Evolutionary conservation across 208 protist species (phyloP), one percentile per base, ranked within the genome.

Genomic region (Trypanosoma cruzi): DNA sequence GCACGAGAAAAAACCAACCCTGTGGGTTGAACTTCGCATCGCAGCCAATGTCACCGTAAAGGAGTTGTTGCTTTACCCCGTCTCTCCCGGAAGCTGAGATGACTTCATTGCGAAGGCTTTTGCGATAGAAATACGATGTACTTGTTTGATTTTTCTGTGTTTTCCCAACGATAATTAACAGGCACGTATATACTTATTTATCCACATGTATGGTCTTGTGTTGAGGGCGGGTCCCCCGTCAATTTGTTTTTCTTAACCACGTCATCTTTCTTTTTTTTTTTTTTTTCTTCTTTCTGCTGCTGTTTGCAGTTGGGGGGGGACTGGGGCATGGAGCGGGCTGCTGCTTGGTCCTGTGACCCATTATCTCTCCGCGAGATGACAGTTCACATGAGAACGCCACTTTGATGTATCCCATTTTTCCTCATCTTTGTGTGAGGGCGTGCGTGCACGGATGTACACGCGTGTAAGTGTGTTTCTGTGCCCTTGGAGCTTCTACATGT

Each of bases 1-100:
- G 29, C 80, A 88, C 58, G 50, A 52, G 20, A 50, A 80, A 1
- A 62, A 63, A 40, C n/a, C 71, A 14, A 69, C 49, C 3, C 37
- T 71, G 10, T 50, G 26, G 18, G 24, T 71, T 0, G 64, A 26
- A 20, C 46, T 88, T 10, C 59, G 73, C 44, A 50, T 68, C n/a
- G 54, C 68, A 48, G 28, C 62, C 8, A 49, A 28, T n/a, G 48
- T 58, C 22, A 24, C 31, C 52, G 69, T 81, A 11, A 18, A 75
- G 22, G 59, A 67, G n/a, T 13, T 81, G 26, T 56, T 63, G 31
- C 42, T 76, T 48, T 49, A 55, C 44, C 11, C 28, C 50, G 40
- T 60, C 20, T n/a, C 50, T 24, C n/a, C 55, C 46, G 62, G 66
- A 14, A 59, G 57, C 49, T 63, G 31, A 61, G 40, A 1, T 44